Conservation (phyloP, 2,329 filamentous ascomycete genomes). For the Phoma sp. region DNA sequence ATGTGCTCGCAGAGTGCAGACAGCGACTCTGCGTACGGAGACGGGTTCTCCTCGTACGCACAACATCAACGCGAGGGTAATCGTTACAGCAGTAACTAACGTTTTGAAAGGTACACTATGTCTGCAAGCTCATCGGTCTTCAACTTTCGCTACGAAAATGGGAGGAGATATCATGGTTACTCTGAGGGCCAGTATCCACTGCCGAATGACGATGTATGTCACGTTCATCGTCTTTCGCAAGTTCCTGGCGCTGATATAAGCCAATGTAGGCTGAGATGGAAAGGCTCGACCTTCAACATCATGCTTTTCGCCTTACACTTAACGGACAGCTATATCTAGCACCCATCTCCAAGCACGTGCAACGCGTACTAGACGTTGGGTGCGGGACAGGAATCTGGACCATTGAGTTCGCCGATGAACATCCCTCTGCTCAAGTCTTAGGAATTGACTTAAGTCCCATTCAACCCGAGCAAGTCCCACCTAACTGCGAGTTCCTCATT, state of each 20-base stretch:
- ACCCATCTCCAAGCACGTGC: conserved; percentile 35
- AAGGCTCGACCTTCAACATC: conserved; percentile 44
- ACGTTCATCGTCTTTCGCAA: no score
- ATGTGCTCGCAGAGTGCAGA: conserved; percentile 30
- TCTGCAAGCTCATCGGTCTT: conserved; percentile 41
- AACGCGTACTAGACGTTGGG: conserved; percentile 43
- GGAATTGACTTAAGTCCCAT: conserved; percentile 47
- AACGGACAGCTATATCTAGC: conserved; percentile 41
- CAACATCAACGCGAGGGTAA: not conserved
- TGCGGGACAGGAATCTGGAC: conserved; percentile 46
- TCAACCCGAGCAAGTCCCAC: conserved; percentile 40
- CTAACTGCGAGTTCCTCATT: conserved; percentile 46
- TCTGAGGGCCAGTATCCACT: conserved; percentile 41
- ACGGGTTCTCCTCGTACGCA: conserved; percentile 29
- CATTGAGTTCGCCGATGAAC: conserved; percentile 42
- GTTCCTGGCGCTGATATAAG: conserved; percentile 15
- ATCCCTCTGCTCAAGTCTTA: conserved; percentile 42
- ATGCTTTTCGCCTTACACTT: conserved; percentile 43
- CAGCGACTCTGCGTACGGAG: conserved; percentile 39
- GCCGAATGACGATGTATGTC: conserved; percentile 42
- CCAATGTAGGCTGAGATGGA: conserved; percentile 35
- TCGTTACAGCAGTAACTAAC: not conserved
- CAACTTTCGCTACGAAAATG: conserved; percentile 41
- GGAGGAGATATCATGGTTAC: conserved; percentile 43
- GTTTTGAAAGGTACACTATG: conserved; percentile 34